Base-by-base conservation (phyloP, 2,329 filamentous ascomycete species). In the Aspergillus luchuensis region DNA sequence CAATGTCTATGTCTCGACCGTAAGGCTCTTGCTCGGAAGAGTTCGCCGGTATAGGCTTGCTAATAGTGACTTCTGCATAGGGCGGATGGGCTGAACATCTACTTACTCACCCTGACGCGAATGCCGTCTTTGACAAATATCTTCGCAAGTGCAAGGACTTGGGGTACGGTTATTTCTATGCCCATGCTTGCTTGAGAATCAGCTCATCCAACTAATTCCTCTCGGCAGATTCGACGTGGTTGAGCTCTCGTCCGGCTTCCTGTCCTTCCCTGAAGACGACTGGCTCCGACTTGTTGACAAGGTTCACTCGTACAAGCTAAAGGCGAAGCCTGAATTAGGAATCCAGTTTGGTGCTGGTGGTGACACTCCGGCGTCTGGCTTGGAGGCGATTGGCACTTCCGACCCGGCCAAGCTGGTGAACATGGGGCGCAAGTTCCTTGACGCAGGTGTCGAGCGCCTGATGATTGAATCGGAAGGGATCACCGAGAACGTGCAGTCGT, bases 401-500 rank as follows among this genome's bases (percentile, higher is more conserved):
- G 82, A 84, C 62, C 80, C 82, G 0, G 73, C 74, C 13, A 82
- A 81, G 61, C 68, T 85, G 30, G 75, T 84, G 19, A 79, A 81
- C 57, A 68, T 84, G 63, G 82, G 80, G 10, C 79, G 74, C 60
- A 74, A 75, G 45, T 85, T 85, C 63, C 75, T 85, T 15, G 75
- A 81, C 17, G 79, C 76, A 0, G 83, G 83, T 0, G 82, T 86
- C 3, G 82, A 85, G 69, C 74, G 82, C 8, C 75, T 85, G 66
- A 86, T 86, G 83, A 83, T 85, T 57, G 82, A 86, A 67, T 84
- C 82, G n/a, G 83, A 85, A 71, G 83, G 83, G 0, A 85, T 86
- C 63, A 85, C 83, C 0, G 83, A 85, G 73, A 85, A 85, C 56
- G 82, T 85, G 6, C 74, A 72, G 55, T 76, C 71, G 8, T 85